A percentile compares a stretch with the other conserved stretches of the same genome.
Evolutionary conservation across 1,139 yeast genomes (phyloP).

Genomic region (Maudiozyma humilis): DNA sequence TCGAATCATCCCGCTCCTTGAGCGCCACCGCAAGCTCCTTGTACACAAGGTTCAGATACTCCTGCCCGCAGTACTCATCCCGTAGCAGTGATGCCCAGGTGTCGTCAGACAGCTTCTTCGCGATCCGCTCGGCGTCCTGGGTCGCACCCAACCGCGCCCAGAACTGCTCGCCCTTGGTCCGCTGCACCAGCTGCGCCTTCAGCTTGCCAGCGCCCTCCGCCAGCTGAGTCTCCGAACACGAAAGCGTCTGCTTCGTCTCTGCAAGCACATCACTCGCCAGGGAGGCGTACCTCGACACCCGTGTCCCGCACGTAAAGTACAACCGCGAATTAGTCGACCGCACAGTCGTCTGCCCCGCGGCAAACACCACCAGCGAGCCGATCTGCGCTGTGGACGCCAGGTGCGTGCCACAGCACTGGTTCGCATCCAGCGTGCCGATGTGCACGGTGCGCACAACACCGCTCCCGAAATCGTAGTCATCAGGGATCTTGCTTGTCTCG

Average conservation of each 20-base stretch:
- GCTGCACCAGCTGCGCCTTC: slow-evolving; percentile 34
- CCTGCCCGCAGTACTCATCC: slow-evolving; percentile 39
- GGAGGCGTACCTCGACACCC: slow-evolving; percentile 50
- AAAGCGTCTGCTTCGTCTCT: slow-evolving; percentile 45
- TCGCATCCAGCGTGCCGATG: slow-evolving; percentile 66
- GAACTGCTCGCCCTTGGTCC: not conserved
- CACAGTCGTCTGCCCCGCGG: slow-evolving; percentile 54
- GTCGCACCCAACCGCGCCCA: not conserved
- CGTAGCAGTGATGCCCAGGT: slow-evolving; percentile 25
- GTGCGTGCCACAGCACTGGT: slow-evolving; percentile 90
- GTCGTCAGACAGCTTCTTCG: slow-evolving; percentile 16
- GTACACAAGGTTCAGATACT: slow-evolving; percentile 46
- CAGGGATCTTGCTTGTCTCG: slow-evolving; percentile 52
- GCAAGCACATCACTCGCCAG: slow-evolving; percentile 45
- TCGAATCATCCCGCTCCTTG: slow-evolving; percentile 28
- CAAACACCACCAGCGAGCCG: slow-evolving; percentile 50
- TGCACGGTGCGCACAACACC: slow-evolving; percentile 69
- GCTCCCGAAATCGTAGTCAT: slow-evolving; percentile 59
- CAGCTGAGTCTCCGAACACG: slow-evolving; percentile 63
- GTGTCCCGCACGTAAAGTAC: slow-evolving; percentile 65
- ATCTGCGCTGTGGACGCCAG: slow-evolving; percentile 60
- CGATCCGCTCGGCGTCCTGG: not conserved
- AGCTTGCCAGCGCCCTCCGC: slow-evolving; percentile 47
- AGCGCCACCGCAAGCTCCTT: slow-evolving; percentile 46
- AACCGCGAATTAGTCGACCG: slow-evolving; percentile 69